Evolutionary conservation across 2,329 filamentous ascomycete genomes (phyloP).

Genomic region (Scytalidium lignicola): DNA sequence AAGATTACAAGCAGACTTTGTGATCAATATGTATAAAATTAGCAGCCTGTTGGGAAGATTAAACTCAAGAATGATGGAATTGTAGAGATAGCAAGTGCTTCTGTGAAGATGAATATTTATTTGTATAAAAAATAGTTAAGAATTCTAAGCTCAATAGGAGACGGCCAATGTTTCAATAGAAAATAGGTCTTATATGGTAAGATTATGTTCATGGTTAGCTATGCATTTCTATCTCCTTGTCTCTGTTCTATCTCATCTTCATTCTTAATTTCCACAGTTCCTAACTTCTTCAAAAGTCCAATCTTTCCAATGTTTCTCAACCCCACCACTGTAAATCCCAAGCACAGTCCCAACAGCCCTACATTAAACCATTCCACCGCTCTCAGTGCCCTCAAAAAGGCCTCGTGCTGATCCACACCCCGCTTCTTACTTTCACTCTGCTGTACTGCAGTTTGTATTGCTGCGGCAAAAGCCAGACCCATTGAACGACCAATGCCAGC

Average conservation of each 20-base stretch:
- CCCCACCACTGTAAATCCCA: conserved; percentile 12
- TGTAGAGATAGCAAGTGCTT: too few relatives aligned
- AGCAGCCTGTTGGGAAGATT: too few relatives aligned
- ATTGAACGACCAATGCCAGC: conserved; percentile 61
- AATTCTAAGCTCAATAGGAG: too few relatives aligned
- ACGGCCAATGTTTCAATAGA: too few relatives aligned
- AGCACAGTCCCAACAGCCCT: conserved; percentile 9
- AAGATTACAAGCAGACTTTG: too few relatives aligned
- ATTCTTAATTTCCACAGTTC: conserved; percentile 12
- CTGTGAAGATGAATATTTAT: too few relatives aligned
- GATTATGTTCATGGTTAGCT: neutral
- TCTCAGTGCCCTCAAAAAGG: conserved; percentile 15
- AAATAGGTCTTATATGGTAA: too few relatives aligned
- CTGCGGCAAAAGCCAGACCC: conserved; percentile 60
- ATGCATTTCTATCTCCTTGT: neutral
- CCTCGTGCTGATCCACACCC: neutral
- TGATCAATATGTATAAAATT: too few relatives aligned
- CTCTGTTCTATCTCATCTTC: neutral
- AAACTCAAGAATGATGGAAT: too few relatives aligned
- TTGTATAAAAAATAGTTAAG: too few relatives aligned
- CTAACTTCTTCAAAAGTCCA: conserved; percentile 21
- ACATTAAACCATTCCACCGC: conserved; percentile 20
- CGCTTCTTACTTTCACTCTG: conserved; percentile 37
- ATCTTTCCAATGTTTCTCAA: conserved; percentile 24
- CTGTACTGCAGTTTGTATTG: conserved; percentile 59